Evolutionary conservation across 768 basidiomycete genomes (phyloP).

Genomic region (Phlegmacium glaucopus): DNA sequence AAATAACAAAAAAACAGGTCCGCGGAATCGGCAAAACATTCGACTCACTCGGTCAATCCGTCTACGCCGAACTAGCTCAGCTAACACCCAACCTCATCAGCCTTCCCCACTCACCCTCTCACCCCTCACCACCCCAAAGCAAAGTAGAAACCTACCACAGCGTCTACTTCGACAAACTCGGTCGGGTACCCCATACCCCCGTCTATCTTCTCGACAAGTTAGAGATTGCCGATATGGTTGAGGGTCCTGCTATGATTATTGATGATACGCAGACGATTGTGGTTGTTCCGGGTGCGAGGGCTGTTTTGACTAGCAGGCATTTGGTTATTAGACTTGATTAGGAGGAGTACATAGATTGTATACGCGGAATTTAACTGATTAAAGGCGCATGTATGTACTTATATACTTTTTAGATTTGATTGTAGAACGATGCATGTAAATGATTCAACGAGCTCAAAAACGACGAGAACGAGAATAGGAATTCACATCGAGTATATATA

Average conservation of each 20-base stretch:
- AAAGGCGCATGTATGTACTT: no score
- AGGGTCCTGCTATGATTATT: conserved; percentile 91
- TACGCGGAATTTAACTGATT: no score
- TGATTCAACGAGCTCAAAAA: no score
- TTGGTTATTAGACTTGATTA: conserved; percentile 48
- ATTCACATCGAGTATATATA: no score
- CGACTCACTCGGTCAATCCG: conserved; percentile 73
- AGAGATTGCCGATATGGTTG: conserved; percentile 63
- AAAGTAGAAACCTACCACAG: conserved; percentile 49
- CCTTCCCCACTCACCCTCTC: no score
- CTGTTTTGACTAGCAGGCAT: conserved; percentile 66
- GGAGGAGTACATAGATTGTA: no score
- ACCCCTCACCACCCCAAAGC: conserved; percentile 28
- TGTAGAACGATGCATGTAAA: no score
- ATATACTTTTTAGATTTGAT: no score
- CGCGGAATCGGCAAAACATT: conserved; percentile 91
- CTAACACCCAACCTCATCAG: conserved; percentile 25
- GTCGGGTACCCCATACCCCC: conserved; percentile 75
- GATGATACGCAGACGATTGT: conserved; percentile 96
- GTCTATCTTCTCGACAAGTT: conserved; percentile 71
- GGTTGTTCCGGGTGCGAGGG: conserved; percentile 69
- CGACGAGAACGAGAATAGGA: no score
- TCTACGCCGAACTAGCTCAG: conserved; percentile 67
- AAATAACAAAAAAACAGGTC: conserved; percentile 35
- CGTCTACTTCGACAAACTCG: conserved; percentile 81